These are phyloP conservation scores for Sanghuangporus weigelae DNA, from an alignment of 1,284 basidiomycete genomes.

Conservation along the genomic window DNA sequence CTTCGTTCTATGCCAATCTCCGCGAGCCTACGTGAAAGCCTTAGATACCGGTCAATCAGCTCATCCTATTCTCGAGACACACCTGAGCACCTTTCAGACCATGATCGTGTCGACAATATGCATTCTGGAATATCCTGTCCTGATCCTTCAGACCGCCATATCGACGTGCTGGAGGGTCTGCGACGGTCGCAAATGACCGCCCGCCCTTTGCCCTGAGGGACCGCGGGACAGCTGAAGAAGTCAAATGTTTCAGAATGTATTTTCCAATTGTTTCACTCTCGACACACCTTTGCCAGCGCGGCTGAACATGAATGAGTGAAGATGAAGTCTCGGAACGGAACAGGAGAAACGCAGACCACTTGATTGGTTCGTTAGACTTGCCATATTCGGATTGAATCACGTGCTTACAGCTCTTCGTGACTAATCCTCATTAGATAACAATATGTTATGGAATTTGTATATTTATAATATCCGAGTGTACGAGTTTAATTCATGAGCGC, in stretches of 20 bases:
- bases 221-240: conserved; percentile 31
- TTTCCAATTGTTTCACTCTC: not conserved
- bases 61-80: conserved; percentile 20
- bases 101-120: conserved; percentile 80
- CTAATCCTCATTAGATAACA: too few relatives aligned
- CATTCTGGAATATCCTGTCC: conserved; percentile 91
- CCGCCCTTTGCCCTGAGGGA: conserved; percentile 35
- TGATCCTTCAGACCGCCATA: conserved; percentile 93
- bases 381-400: not conserved
- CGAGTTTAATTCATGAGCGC: too few relatives aligned
- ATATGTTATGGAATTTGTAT: too few relatives aligned
- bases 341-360: not conserved
- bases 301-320: conserved; percentile 6
- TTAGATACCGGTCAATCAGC: not conserved
- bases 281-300: conserved; percentile 6
- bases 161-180: conserved; percentile 75
- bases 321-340: not conserved
- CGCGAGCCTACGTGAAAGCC: conserved; percentile 57
- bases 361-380: not conserved
- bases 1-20: conserved; percentile 98
- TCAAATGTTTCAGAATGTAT: not conserved
- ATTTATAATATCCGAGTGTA: too few relatives aligned
- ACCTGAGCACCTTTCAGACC: conserved; percentile 87
- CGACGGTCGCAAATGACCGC: conserved; percentile 70
- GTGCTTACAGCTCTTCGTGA: not conserved